Conservation (phyloP, 257 asterid species). For the Fraxinus pennsylvanica region DNA sequence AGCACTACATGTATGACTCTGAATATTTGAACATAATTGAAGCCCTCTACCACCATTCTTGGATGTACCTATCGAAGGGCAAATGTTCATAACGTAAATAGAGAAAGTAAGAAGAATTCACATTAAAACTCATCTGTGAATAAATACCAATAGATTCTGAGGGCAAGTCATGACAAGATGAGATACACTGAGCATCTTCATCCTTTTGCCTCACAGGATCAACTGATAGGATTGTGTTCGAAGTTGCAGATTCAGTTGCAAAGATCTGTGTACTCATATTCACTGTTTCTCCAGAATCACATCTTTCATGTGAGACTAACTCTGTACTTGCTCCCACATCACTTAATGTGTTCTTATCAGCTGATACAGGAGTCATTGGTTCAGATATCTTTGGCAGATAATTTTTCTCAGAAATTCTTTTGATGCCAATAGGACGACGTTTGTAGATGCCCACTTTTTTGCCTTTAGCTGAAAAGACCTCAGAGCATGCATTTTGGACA, state of each 20-base stretch:
- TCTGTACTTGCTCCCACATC: conserved; percentile 20
- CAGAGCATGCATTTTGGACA: conserved; percentile 30
- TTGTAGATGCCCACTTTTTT: conserved; percentile 46
- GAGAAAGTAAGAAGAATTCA: not conserved
- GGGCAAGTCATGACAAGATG: conserved; percentile 25
- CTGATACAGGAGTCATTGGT: conserved; percentile 25
- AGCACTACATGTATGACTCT: conserved; percentile 10
- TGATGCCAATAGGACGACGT: conserved; percentile 50
- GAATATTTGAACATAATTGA: conserved; percentile 10
- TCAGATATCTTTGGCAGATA: conserved; percentile 25
- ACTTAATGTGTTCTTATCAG: conserved; percentile 27
- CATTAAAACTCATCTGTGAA: not conserved
- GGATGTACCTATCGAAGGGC: conserved; percentile 25
- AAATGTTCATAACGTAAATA: not conserved
- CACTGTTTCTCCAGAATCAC: conserved; percentile 28
- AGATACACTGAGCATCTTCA: conserved; percentile 30
- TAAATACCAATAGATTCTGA: conserved; percentile 37
- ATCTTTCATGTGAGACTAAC: conserved; percentile 14
- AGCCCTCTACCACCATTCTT: conserved; percentile 8
- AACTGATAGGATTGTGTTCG: conserved; percentile 26
- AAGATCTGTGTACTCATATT: conserved; percentile 5
- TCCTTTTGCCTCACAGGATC: conserved; percentile 34
- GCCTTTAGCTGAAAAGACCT: conserved; percentile 30
- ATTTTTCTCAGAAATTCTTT: conserved; percentile 41
- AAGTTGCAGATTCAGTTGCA: conserved; percentile 21